A percentile compares a stretch with the other conserved stretches of the same genome.
Conservation (phyloP, 306 rosid genomes). For the Macrotyloma uniflorum region DNA sequence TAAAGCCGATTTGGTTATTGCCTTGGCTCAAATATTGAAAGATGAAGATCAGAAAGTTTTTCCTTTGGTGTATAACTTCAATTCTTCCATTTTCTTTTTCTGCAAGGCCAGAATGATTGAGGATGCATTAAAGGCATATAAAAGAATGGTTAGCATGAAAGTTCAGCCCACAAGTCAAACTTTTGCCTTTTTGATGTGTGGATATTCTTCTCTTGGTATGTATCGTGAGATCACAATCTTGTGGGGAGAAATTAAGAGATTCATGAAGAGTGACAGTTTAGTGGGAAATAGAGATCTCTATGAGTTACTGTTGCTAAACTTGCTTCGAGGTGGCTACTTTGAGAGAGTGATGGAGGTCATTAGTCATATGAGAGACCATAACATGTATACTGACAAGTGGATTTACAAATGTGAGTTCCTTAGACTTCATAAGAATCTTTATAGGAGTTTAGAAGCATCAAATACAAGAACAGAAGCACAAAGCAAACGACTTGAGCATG, state of each 20-base stretch:
- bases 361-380: constrained; percentile 60
- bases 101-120: constrained; percentile 86
- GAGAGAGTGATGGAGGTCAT: constrained; percentile 91
- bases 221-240: constrained; percentile 67
- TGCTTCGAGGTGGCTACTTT: constrained; percentile 85
- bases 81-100: constrained; percentile 77
- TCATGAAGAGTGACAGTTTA: constrained; percentile 46
- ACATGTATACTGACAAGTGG: constrained; percentile 68
- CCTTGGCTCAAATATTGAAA: constrained; percentile 57
- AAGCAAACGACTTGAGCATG: constrained; percentile 66
- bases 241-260: constrained; percentile 95
- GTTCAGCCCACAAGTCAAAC: constrained; percentile 66
- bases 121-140: constrained; percentile 72
- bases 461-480: constrained; percentile 80
- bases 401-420: constrained; percentile 77
- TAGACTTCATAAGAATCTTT: constrained; percentile 78
- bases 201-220: constrained; percentile 75
- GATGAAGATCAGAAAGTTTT: constrained; percentile 40
- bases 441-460: constrained; percentile 65
- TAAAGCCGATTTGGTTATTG: constrained; percentile 46
- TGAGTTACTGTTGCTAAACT: constrained; percentile 69
- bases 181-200: constrained; percentile 52
- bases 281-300: constrained; percentile 60
- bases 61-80: constrained; percentile 58
- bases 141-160: constrained; percentile 65